phyloP scores from a whole-genome alignment of 495 filamentous ascomycete genomes.

The Eremomyces bilateralis region DNA sequence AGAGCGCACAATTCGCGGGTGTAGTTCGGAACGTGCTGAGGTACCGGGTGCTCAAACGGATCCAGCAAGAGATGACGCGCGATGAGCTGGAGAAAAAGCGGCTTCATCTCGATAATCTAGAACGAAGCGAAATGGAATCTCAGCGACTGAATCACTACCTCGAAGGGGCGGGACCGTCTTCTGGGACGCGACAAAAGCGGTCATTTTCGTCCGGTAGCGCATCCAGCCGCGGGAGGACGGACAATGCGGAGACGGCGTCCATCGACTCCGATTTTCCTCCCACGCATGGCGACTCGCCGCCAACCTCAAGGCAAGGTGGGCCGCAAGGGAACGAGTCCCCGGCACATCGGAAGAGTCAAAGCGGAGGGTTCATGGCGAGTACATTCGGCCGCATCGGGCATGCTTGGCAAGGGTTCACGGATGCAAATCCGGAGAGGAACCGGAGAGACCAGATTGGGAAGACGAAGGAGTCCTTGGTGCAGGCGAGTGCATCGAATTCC shows the following conservation, averaged over 20 bases:
- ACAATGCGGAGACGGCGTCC: slow-evolving; percentile 49
- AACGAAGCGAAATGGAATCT: slow-evolving; percentile 76
- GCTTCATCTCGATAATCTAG: slow-evolving; percentile 54
- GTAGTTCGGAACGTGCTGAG: slow-evolving; percentile 74
- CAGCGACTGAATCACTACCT: slow-evolving; percentile 84
- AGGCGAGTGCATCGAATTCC: too few species aligned
- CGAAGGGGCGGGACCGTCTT: slow-evolving; percentile 27
- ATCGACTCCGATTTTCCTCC: slow-evolving; percentile 91
- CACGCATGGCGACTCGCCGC: slow-evolving; percentile 54
- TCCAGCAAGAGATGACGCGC: slow-evolving; percentile 91
- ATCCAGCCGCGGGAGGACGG: slow-evolving; percentile 13
- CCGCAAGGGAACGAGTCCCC: slow-evolving; percentile 16
- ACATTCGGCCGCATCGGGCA: slow-evolving; percentile 84
- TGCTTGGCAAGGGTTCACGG: slow-evolving; percentile 85
- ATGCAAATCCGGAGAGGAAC: slow-evolving; percentile 84
- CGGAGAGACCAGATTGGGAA: slow-evolving; percentile 86
- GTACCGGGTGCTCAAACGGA: slow-evolving; percentile 74
- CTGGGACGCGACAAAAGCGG: slow-evolving; percentile 25
- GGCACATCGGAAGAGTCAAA: slow-evolving; percentile 46
- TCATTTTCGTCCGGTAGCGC: slow-evolving; percentile 38
- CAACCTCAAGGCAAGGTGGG: slow-evolving; percentile 30
- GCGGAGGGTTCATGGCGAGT: slow-evolving; percentile 46
- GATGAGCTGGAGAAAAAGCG: slow-evolving; percentile 76
- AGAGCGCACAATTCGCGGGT: slow-evolving; percentile 90
- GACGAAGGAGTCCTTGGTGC: slow-evolving; percentile 52